Conservation (phyloP, 2,329 filamentous ascomycete genomes). For the Ceratocystiopsis sp. region DNA sequence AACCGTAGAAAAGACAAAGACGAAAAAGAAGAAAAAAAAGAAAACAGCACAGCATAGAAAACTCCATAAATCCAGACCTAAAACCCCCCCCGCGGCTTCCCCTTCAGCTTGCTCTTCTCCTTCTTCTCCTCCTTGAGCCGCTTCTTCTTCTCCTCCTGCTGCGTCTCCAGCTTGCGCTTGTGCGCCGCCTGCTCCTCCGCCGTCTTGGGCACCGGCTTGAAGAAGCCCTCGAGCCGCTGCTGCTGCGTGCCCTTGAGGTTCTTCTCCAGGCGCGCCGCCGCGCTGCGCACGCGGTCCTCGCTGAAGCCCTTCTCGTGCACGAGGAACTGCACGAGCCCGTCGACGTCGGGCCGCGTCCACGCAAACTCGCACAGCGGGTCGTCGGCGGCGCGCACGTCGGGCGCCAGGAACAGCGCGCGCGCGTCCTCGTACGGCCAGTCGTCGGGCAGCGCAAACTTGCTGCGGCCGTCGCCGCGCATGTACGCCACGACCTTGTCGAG, state of each 20-base stretch:
- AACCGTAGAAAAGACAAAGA: not conserved
- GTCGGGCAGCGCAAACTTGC: slow-evolving; percentile 76
- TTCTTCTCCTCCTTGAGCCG: slow-evolving; percentile 88
- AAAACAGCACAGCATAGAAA: not conserved
- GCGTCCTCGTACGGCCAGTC: slow-evolving; percentile 94
- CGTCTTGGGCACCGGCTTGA: slow-evolving; percentile 81
- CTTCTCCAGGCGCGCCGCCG: slow-evolving; percentile 66
- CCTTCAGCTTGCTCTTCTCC: slow-evolving; percentile 81
- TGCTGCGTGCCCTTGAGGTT: slow-evolving; percentile 85
- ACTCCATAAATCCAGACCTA: no score
- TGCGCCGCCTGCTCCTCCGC: slow-evolving; percentile 67
- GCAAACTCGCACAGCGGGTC: slow-evolving; percentile 89
- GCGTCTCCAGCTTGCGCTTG: slow-evolving; percentile 90
- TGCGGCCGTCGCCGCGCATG: slow-evolving; percentile 58
- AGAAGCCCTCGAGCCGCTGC: slow-evolving; percentile 85
- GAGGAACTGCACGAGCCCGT: slow-evolving; percentile 76
- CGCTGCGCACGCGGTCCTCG: slow-evolving; percentile 77
- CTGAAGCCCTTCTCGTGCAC: slow-evolving; percentile 94
- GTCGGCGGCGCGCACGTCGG: slow-evolving; percentile 71
- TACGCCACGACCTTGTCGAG: slow-evolving; percentile 75
- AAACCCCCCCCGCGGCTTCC: slow-evolving; percentile 56
- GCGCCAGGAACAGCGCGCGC: slow-evolving; percentile 77
- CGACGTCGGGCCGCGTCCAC: slow-evolving; percentile 86
- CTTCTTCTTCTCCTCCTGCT: slow-evolving; percentile 85
- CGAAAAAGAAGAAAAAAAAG: not conserved